Percentiles rank a stretch among this genome's conserved stretches.
Evolutionary conservation across 1,139 yeast genomes (phyloP).

Genomic region (Taphrina deformans): DNA sequence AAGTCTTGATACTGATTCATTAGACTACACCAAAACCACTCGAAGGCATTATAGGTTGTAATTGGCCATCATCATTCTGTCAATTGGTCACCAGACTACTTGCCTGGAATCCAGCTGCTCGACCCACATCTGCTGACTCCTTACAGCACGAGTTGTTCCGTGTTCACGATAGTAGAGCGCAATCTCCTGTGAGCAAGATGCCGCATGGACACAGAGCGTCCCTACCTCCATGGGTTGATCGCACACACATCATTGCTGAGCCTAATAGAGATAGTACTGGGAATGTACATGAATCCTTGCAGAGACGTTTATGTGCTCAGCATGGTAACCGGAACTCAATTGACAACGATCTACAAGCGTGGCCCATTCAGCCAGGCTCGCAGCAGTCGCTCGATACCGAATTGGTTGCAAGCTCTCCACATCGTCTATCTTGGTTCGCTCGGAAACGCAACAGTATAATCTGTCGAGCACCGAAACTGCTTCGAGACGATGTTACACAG

Average conservation of each 20-base stretch:
- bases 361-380: not conserved
- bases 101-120: conserved; percentile 18
- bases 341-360: not conserved
- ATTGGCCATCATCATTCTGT: conserved; percentile 30
- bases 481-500: not conserved
- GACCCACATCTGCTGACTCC: conserved; percentile 16
- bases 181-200: not conserved
- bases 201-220: not conserved
- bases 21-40: conserved; percentile 26
- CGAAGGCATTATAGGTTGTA: conserved; percentile 13
- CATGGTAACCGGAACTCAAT: not conserved
- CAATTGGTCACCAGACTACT: conserved; percentile 1
- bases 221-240: not conserved
- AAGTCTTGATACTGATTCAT: not conserved
- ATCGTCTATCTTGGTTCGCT: conserved; percentile 1
- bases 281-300: not conserved
- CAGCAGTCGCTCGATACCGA: not conserved
- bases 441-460: not conserved
- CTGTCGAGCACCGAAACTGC: not conserved
- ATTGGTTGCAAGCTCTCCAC: not conserved
- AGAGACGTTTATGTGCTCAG: not conserved
- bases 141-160: conserved; percentile 20
- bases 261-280: not conserved
- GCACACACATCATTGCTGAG: not conserved
- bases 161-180: not conserved